Evolutionary conservation across 805 yeast species (phyloP), one percentile per base, ranked within the genome.

Genomic region (Saccharomycopsis malanga): DNA sequence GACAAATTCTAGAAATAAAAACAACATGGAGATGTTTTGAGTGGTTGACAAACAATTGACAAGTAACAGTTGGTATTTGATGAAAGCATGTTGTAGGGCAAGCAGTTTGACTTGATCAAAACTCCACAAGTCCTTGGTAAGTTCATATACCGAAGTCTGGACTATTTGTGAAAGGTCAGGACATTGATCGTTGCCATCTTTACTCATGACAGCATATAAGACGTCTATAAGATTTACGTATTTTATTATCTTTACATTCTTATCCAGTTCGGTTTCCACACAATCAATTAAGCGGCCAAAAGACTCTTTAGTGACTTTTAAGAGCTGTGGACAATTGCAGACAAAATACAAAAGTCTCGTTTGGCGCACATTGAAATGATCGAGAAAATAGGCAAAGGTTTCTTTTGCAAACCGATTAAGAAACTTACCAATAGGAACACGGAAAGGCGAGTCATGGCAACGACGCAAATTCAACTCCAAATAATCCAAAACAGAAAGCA

Each of bases 361-460:
- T 70, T 73, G 58, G 48, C 95, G 70, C 42, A 79, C 78, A 27
- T 75, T 73, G 61, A 83, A 74, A 58, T 83, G 80, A 23, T 76
- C 75, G 34, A 74, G 67, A 65, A 85, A 89, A 59, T 81, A 85
- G 22, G 76, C 78, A 45, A 79, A 69, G 3, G 94, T 74, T 54
- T 89, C 85, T 21, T 73, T 76, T 2, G 93, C 79, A 61, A 89
- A 91, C 50, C 96, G 70, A 61, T 88, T 79, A 64, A 93, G 68
- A 59, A 85, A 93, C 59, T 83, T 83, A 4, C 95, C 91, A 39
- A 91, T 76, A 2, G 98, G 97, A 12, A 69, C 73, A 54, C 98
- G 72, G 70, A 93, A 89, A 2, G 98, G 98, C 1, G 97, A 87
- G 37, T 71, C 72, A 48, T 86, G 85, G 54, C 84, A 85, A 21